phyloP scores from a whole-genome alignment of 495 filamentous ascomycete genomes.

The Penicillium bovifimosum region DNA sequence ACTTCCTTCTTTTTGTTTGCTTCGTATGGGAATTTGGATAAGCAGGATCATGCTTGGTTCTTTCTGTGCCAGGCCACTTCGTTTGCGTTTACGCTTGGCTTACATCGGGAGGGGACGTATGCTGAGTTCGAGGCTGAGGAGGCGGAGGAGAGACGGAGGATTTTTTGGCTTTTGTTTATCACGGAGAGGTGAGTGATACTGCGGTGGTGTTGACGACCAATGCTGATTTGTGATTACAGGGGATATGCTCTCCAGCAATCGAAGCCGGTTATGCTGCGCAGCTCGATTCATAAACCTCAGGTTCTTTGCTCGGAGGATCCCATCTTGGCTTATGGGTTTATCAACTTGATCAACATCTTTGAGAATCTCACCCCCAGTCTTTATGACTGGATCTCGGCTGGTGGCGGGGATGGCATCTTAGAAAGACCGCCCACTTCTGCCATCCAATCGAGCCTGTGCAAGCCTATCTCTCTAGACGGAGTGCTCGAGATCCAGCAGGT shows the following conservation, averaged over 20 bases:
- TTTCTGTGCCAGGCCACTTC: conserved; percentile 60
- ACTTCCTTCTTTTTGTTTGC: conserved; percentile 81
- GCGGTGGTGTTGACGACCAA: neutral
- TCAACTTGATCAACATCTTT: conserved; percentile 50
- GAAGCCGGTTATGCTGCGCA: conserved; percentile 51
- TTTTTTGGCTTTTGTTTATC: conserved; percentile 63
- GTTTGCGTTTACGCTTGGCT: conserved; percentile 52
- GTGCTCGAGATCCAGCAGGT: conserved; percentile 53
- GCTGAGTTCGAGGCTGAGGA: conserved; percentile 39
- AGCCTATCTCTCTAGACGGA: conserved; percentile 37
- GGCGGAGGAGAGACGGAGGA: conserved; percentile 46
- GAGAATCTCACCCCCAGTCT: conserved; percentile 40
- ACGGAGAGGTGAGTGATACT: conserved; percentile 45
- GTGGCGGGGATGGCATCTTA: conserved; percentile 32
- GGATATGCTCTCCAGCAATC: conserved; percentile 47
- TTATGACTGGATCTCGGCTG: conserved; percentile 41
- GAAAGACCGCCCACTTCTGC: conserved; percentile 34
- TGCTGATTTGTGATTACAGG: conserved; percentile 15
- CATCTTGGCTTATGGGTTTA: conserved; percentile 45
- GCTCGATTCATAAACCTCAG: conserved; percentile 43
- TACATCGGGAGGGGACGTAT: conserved; percentile 55
- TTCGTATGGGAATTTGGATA: conserved; percentile 62
- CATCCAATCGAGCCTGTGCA: conserved; percentile 37
- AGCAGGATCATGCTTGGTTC: conserved; percentile 52
- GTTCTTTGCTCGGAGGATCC: conserved; percentile 45